Base-by-base conservation (phyloP, 1,284 basidiomycete genomes). In the Amylostereum areolatum region DNA sequence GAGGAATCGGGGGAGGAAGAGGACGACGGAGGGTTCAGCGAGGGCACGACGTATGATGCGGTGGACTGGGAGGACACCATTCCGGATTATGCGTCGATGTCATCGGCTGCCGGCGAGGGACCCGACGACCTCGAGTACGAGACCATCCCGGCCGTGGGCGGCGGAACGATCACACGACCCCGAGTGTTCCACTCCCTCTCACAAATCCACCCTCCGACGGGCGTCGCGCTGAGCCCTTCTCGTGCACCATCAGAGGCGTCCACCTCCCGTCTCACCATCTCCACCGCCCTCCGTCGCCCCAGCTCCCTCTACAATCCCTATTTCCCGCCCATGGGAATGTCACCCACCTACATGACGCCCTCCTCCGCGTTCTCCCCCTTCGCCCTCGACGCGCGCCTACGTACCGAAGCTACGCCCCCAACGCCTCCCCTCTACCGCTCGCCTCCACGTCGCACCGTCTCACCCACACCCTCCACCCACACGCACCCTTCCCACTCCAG, bases 1-100 rank as follows among this genome's bases (percentile, higher is more conserved):
- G 89, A 91, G 62, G 85, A 89, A 57, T 58, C 63, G n/a, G 67
- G 65, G 28, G 75, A 73, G 9, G 65, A 70, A n/a, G 67, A 70
- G 3, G 77, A 75, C 11, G 73, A 74, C 32, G 54, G 47, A 24
- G 50, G 61, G 12, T 70, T 71, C 37, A 72, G 77, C n/a, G 75
- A 71, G 24, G 71, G 68, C n/a, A 71, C 62, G 18, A 77, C 81
- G 5, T 85, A 80, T 52, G 81, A 83, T 51, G 71, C 80, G 29
- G 69, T 81, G 5, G 82, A 85, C 46, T 89, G 88, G 87, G 81
- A 83, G 28, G 79, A 81, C 29, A 62, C 69, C 8, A 57, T 70
- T 5, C 64, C 70, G 0, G 70, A 71, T 46, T 66, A 64, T 55
- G 64, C 67, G 18, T 54, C 60, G 25, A 63, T 63, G 5, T 59